Evolutionary conservation across 306 rosid species (phyloP).

Genomic region (Lablab purpureus): DNA sequence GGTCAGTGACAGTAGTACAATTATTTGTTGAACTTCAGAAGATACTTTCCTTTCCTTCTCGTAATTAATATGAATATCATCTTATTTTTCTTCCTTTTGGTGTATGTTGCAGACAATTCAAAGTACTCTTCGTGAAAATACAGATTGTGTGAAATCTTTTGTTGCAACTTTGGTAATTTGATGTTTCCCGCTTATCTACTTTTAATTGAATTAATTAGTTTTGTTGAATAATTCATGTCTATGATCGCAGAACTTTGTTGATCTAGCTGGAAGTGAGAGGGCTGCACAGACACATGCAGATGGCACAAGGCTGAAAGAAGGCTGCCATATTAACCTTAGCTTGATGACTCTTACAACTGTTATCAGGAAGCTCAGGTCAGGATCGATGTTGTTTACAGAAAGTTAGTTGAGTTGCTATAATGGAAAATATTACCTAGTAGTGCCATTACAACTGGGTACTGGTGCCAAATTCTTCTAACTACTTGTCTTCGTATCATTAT

Average conservation of each 20-base stretch:
- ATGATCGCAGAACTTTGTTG: constrained; percentile 87
- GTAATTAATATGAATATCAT: constrained; percentile 9
- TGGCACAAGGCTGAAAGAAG: constrained; percentile 98
- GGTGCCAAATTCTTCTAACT: constrained; percentile 22
- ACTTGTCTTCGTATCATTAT: constrained; percentile 25
- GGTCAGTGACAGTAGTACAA: constrained; percentile 58
- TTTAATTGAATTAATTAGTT: constrained; percentile 10
- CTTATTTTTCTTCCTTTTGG: constrained; percentile 5
- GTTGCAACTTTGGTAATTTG: constrained; percentile 94
- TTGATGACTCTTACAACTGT: constrained; percentile 99
- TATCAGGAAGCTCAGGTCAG: constrained; percentile 97
- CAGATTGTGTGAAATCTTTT: constrained; percentile 86
- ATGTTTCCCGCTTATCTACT: not conserved
- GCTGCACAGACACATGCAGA: constrained; percentile 97
- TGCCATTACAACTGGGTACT: not conserved
- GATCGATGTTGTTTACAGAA: constrained; percentile 29
- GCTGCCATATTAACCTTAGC: constrained; percentile 99
- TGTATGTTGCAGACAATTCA: constrained; percentile 75
- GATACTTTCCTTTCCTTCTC: constrained; percentile 9
- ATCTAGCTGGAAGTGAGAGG: constrained; percentile 99
- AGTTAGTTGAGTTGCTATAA: constrained; percentile 21
- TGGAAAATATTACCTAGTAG: constrained; percentile 7
- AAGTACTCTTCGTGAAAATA: constrained; percentile 87
- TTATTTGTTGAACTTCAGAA: constrained; percentile 22
- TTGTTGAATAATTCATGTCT: constrained; percentile 13